phyloP scores from a whole-genome alignment of 805 yeast genomes.

The Blastobotrys robertii region DNA sequence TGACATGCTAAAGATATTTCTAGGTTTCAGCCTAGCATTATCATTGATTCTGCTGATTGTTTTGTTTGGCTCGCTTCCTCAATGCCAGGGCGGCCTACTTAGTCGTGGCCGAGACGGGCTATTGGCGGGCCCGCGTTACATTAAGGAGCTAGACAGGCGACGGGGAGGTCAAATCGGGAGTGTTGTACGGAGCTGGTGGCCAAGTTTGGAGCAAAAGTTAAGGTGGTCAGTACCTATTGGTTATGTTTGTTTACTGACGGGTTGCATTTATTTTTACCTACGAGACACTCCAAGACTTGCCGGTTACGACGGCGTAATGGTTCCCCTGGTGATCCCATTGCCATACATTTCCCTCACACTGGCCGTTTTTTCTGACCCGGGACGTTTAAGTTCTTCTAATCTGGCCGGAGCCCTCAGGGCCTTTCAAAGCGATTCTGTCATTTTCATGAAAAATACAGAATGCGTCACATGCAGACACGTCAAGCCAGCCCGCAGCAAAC shows the following conservation, averaged over 20 bases:
- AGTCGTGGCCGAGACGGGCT: constrained; percentile 13
- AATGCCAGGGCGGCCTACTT: constrained; percentile 19
- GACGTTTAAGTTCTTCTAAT: constrained; percentile 23
- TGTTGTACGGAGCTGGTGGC: background rate
- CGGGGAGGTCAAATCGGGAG: constrained; percentile 12
- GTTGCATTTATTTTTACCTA: constrained; percentile 11
- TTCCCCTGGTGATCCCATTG: constrained; percentile 14
- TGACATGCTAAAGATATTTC: background rate
- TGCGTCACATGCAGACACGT: constrained; percentile 40
- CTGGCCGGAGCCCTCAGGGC: constrained; percentile 16
- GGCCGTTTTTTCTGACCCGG: constrained; percentile 31
- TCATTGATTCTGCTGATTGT: constrained; percentile 23
- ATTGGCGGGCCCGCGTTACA: constrained; percentile 11
- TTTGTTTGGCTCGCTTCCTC: constrained; percentile 29
- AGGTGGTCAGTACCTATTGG: constrained; percentile 18
- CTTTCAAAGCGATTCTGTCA: constrained; percentile 39
- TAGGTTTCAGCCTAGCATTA: constrained; percentile 14
- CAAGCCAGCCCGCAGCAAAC: constrained; percentile 55
- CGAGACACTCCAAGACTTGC: constrained; percentile 7
- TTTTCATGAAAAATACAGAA: constrained; percentile 38
- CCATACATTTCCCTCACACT: constrained; percentile 20
- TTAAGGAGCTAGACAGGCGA: constrained; percentile 9
- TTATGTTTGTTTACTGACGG: constrained; percentile 13
- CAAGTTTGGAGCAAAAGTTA: constrained; percentile 1
- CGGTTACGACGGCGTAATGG: constrained; percentile 1